Percentiles rank a stretch among this genome's conserved stretches.
Conservation (phyloP, 2,329 filamentous ascomycete species). For the Phyllosticta ampelicida region DNA sequence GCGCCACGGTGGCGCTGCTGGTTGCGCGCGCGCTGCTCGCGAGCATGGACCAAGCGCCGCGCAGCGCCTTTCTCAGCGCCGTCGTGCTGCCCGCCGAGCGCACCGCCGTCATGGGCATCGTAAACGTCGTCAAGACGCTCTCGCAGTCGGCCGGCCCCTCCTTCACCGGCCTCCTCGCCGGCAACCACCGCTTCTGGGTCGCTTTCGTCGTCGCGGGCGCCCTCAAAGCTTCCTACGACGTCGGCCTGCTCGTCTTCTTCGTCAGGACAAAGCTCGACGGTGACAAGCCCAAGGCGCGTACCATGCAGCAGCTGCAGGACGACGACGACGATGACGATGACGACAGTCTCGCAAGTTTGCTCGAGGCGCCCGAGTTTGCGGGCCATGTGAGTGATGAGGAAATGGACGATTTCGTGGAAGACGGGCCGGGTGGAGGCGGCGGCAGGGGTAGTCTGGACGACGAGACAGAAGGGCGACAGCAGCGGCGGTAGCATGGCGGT, state of each 20-base stretch:
- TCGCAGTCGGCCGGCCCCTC: conserved; percentile 22
- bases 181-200: conserved; percentile 25
- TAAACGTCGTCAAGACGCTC: conserved; percentile 28
- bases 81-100: conserved; percentile 25
- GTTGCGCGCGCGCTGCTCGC: conserved; percentile 22
- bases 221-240: conserved; percentile 26
- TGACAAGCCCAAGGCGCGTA: neutral
- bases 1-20: conserved; percentile 22
- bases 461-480: too few relatives aligned
- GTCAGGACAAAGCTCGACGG: conserved; percentile 18
- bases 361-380: neutral
- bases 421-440: neutral
- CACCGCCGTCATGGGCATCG: conserved; percentile 30
- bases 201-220: conserved; percentile 29
- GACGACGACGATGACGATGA: neutral
- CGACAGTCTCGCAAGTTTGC: neutral
- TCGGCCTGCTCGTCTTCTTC: conserved; percentile 26
- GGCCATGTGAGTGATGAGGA: neutral
- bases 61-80: conserved; percentile 24
- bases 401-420: neutral
- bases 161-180: conserved; percentile 27
- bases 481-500: too few relatives aligned
- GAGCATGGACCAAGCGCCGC: conserved; percentile 30
- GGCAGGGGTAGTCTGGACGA: too few relatives aligned
- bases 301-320: neutral